These are phyloP conservation scores for Russula compacta DNA, from an alignment of 768 basidiomycete species.

Conservation along the genomic window DNA sequence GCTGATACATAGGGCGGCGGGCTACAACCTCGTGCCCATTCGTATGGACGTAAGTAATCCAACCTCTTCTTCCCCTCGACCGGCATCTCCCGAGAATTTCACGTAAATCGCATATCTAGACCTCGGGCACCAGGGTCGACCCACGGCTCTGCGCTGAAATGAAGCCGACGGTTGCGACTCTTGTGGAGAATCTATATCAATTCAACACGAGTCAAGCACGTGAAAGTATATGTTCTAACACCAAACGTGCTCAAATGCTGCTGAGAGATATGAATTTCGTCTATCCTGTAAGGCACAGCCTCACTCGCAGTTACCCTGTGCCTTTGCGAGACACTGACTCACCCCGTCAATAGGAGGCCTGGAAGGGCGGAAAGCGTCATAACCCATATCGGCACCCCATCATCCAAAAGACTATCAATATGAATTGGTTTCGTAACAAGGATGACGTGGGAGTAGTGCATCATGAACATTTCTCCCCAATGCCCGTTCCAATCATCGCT, in stretches of 20 bases:
- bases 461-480: background rate
- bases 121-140: background rate
- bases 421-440: background rate
- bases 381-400: background rate
- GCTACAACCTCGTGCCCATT: too few relatives aligned
- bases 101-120: background rate
- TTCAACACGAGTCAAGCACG: background rate
- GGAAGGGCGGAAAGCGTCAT: background rate
- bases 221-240: background rate
- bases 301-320: background rate
- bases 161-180: background rate
- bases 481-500: conserved; percentile 5
- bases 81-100: background rate
- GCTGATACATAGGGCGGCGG: too few relatives aligned
- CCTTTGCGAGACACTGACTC: background rate
- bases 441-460: background rate
- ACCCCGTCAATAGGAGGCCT: background rate
- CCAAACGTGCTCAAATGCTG: background rate
- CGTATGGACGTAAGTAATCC: background rate
- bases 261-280: conserved; percentile 8
- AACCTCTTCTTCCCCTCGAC: background rate
- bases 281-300: background rate
- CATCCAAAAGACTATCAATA: background rate
- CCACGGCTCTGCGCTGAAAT: background rate
- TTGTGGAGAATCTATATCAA: background rate